Evolutionary conservation across 352 stramenopile genomes (phyloP).

Genomic region (Blastocystis sp.): DNA sequence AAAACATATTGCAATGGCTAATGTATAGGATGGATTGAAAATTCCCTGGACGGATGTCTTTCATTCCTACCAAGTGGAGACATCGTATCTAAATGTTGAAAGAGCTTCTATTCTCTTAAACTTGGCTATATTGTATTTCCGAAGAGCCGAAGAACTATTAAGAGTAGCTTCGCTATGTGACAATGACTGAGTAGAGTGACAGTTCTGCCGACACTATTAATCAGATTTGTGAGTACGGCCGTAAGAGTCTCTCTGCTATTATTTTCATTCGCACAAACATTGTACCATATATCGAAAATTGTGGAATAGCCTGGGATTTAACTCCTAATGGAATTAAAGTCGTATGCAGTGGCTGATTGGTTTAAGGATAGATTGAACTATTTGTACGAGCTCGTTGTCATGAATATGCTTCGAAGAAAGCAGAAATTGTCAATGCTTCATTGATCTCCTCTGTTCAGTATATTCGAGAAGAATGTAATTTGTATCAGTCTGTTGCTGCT

Average conservation of each 20-base stretch:
- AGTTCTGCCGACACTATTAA: not conserved
- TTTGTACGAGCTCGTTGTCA: not conserved
- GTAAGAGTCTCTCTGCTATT: not conserved
- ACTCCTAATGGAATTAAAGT: not conserved
- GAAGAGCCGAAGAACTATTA: not conserved
- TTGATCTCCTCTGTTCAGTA: not conserved
- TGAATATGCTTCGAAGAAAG: not conserved
- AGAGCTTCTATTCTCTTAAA: conserved; percentile 2
- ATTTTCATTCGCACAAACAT: not conserved
- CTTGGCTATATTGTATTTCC: conserved; percentile 15
- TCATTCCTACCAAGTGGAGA: not conserved
- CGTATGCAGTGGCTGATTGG: not conserved
- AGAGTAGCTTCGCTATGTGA: not conserved
- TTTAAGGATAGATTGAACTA: not conserved
- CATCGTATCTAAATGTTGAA: conserved; percentile 27
- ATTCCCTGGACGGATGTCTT: conserved; percentile 16
- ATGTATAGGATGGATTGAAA: not conserved
- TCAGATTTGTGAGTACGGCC: not conserved
- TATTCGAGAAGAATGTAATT: not conserved
- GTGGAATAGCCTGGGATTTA: not conserved
- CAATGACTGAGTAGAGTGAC: not conserved
- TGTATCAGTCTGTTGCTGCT: not conserved
- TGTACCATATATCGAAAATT: not conserved
- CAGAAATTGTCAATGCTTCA: not conserved
- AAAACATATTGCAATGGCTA: not conserved